These are phyloP conservation scores for Talaromyces sp. DNA, from an alignment of 2,329 filamentous ascomycete genomes.

Conservation along the genomic window DNA sequence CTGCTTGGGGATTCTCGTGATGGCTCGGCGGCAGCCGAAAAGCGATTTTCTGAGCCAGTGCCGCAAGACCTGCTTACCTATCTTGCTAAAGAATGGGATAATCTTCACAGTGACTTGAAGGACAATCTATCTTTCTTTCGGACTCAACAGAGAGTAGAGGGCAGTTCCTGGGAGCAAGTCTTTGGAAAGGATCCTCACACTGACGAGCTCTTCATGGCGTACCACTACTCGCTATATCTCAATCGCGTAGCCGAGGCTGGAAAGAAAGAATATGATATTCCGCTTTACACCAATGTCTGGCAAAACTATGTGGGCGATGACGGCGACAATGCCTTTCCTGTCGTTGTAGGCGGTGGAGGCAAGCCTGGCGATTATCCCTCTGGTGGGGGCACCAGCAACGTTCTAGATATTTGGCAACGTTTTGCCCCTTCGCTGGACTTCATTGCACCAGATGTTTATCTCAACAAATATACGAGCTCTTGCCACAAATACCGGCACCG, in stretches of 20 bases:
- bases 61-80: constrained; percentile 31
- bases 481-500: constrained; percentile 40
- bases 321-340: constrained; percentile 26
- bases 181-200: constrained; percentile 34
- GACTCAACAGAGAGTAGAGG: not conserved
- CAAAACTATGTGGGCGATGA: constrained; percentile 35
- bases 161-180: constrained; percentile 32
- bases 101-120: constrained; percentile 19
- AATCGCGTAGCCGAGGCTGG: constrained; percentile 37
- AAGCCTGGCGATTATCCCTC: constrained; percentile 45
- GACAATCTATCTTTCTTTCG: constrained; percentile 21
- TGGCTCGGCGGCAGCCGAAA: constrained; percentile 36
- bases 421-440: constrained; percentile 43
- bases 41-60: constrained; percentile 34
- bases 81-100: constrained; percentile 12
- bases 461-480: constrained; percentile 38
- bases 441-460: constrained; percentile 45
- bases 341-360: constrained; percentile 39
- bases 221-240: constrained; percentile 39
- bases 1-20: constrained; percentile 50
- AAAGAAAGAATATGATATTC: constrained; percentile 37
- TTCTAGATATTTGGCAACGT: constrained; percentile 42
- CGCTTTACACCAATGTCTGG: constrained; percentile 45
- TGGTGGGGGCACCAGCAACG: constrained; percentile 39
- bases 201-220: constrained; percentile 47